Evolutionary conservation across 805 yeast species (phyloP).

Genomic region (Candida ulmi): DNA sequence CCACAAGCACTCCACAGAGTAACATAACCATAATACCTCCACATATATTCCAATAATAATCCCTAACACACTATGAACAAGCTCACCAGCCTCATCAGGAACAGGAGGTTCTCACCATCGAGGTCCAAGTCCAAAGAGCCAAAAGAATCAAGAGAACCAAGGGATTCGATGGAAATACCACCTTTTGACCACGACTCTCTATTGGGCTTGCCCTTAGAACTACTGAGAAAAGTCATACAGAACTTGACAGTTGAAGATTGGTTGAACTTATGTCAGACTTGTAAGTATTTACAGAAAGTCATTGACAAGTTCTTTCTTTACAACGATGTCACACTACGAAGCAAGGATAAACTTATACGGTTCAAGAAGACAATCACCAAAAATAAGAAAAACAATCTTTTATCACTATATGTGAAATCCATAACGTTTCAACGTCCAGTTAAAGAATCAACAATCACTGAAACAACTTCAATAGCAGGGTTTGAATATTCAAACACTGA

Average conservation of each 20-base stretch:
- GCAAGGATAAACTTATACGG: slow-evolving; percentile 12
- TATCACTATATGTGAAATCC: slow-evolving; percentile 18
- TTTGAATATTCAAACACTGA: slow-evolving; percentile 18
- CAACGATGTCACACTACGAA: slow-evolving; percentile 25
- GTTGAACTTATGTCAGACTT: slow-evolving; percentile 27
- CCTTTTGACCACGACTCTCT: slow-evolving; percentile 29
- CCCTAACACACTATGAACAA: not conserved
- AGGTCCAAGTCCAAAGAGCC: not conserved
- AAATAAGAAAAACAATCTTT: slow-evolving; percentile 23
- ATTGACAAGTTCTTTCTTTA: slow-evolving; percentile 35
- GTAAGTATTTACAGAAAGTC: slow-evolving; percentile 31
- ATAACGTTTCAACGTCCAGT: slow-evolving; percentile 16
- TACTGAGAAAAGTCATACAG: slow-evolving; percentile 30
- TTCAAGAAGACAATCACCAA: slow-evolving; percentile 32
- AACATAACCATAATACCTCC: no score
- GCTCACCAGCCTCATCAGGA: not conserved
- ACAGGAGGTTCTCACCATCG: not conserved
- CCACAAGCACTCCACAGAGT: not conserved
- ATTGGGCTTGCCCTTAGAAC: slow-evolving; percentile 38
- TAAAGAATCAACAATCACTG: slow-evolving; percentile 9
- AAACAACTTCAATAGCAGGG: slow-evolving; percentile 17
- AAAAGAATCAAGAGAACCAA: not conserved
- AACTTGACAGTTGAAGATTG: slow-evolving; percentile 21
- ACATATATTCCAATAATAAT: no score
- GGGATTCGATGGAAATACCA: not conserved